Base-by-base conservation (phyloP, 441 rosid species). In the Jatropha multifida region DNA sequence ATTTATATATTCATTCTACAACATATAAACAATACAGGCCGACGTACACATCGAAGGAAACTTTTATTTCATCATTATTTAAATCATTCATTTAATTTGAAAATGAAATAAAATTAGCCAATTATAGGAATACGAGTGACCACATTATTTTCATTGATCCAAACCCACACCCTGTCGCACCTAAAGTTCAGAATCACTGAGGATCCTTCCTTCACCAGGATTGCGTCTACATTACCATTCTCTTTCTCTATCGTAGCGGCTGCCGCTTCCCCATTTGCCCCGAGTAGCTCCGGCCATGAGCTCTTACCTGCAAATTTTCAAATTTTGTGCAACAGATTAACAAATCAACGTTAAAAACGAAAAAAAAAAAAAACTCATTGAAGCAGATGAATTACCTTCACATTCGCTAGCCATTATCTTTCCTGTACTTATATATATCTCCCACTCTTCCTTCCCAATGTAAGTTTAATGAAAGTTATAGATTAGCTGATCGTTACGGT, bases 241-340 rank as follows among this genome's bases (percentile, higher is more conserved):
- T 86, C 90, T 49, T 73, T 78, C 77, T 83, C 83, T 5, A 82
- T 76, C 15, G 66, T 76, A 32, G 80, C 76, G 6, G 82, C 91
- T 10, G 93, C 90, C 2, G 14, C 79, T 27, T 86, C 78, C 37
- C 92, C 88, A 4, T 72, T 83, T 18, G 46, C 56, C 37, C 89
- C 85, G 13, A 83, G 59, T 46, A 90, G 86, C 84, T 90, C 92
- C 23, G 86, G 92, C 86, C 92, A 85, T 9, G 82, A 52, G 58
- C 14, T 54, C 58, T 54, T 54, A 37, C 59, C 71, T 68, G 71
- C 7, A 51, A 32, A 32, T 32, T 32, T 32, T 32, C 32, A 2
- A 32, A 2, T 32, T 32, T 32, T 2, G 2, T 10, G 55, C 1
- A 5, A 51, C 9, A 42, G 4, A 42, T 42, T 42, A 8, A 5